phyloP scores from a whole-genome alignment of 2,329 filamentous ascomycete genomes.

The Penicillium sp. region DNA sequence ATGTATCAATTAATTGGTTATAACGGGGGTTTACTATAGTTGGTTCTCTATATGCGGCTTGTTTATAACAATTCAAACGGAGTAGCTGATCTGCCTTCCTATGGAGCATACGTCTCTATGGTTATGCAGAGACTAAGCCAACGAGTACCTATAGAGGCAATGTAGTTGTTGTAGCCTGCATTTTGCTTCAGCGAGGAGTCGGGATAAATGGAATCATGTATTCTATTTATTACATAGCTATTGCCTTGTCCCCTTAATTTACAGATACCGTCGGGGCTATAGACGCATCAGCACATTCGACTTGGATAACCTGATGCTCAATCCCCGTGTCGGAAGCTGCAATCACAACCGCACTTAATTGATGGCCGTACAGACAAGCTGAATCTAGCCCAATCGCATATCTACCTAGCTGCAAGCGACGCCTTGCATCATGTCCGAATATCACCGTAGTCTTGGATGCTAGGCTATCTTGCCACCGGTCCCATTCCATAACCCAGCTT shows the following conservation, averaged over 20 bases:
- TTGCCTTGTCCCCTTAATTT: neutral
- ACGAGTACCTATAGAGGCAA: neutral
- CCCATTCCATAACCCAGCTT: conserved; percentile 22
- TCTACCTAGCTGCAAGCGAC: conserved; percentile 19
- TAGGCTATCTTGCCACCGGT: conserved; percentile 20
- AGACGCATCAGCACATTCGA: conserved; percentile 18
- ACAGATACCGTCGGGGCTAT: conserved; percentile 6
- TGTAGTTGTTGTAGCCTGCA: neutral
- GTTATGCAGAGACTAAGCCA: too few relatives aligned
- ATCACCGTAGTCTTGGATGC: conserved; percentile 19
- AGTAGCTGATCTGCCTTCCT: too few relatives aligned
- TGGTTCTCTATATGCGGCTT: neutral
- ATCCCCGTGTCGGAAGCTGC: neutral
- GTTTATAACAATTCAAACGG: too few relatives aligned
- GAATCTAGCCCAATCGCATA: conserved; percentile 24
- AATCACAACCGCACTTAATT: conserved; percentile 22
- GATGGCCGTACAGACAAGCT: conserved; percentile 22
- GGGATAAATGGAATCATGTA: neutral
- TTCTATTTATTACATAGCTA: neutral
- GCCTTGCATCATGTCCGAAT: conserved; percentile 27
- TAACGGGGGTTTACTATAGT: neutral
- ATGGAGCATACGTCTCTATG: too few relatives aligned
- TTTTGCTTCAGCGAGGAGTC: neutral
- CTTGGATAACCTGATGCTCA: conserved; percentile 15
- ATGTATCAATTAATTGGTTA: too few relatives aligned